phyloP scores from a whole-genome alignment of 306 rosid genomes.

The Oxytropis ochrocephala region DNA sequence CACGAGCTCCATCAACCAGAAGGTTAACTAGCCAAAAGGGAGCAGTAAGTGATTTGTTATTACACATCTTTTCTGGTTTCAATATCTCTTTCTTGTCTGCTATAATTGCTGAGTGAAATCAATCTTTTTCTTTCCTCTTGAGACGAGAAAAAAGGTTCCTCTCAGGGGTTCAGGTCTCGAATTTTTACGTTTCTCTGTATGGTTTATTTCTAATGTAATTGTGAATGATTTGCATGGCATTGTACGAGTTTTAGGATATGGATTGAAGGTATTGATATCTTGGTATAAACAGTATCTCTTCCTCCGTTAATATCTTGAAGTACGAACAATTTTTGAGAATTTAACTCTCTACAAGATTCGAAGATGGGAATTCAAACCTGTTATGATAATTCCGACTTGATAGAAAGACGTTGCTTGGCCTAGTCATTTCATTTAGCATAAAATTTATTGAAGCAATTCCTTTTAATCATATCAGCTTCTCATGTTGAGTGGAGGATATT shows the following conservation, averaged over 20 bases:
- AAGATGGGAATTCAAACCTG: neutral
- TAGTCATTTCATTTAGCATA: no score
- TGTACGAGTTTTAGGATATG: neutral
- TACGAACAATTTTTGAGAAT: neutral
- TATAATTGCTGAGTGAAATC: neutral
- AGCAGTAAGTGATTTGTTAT: constrained; percentile 39
- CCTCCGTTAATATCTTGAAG: neutral
- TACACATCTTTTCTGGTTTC: neutral
- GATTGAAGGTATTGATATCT: neutral
- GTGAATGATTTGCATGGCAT: neutral
- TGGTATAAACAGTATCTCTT: neutral
- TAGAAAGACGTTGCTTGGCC: no score
- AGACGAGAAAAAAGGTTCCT: neutral
- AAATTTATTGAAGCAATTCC: neutral
- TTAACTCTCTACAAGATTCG: neutral
- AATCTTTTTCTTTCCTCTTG: neutral
- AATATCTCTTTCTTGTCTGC: neutral
- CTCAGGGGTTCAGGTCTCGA: neutral
- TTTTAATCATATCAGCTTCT: neutral
- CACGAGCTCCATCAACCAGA: constrained; percentile 82
- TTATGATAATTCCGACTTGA: neutral
- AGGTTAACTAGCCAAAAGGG: constrained; percentile 64
- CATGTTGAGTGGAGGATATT: neutral
- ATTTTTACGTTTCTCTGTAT: neutral
- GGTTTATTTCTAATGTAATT: neutral